Conservation (phyloP, 768 basidiomycete genomes). For the Tephrocybe sp. region DNA sequence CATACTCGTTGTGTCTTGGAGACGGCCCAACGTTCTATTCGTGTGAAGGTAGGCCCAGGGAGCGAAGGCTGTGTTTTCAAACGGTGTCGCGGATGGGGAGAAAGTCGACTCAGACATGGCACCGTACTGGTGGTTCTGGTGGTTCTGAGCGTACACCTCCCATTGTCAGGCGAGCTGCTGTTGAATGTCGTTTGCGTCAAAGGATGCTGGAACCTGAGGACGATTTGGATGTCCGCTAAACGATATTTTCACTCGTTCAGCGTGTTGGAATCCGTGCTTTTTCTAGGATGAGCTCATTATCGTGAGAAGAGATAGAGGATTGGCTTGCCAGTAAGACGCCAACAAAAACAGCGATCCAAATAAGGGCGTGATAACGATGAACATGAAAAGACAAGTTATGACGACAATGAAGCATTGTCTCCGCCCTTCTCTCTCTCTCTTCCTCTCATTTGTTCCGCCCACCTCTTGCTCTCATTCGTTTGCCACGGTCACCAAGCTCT, state of each 20-base stretch:
- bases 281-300: not conserved
- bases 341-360: constrained; percentile 25
- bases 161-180: constrained; percentile 74
- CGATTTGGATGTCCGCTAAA: constrained; percentile 34
- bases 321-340: constrained; percentile 25
- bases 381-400: no score
- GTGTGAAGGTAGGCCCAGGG: constrained; percentile 74
- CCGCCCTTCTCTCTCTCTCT: no score
- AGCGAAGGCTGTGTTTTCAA: constrained; percentile 59
- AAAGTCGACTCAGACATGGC: constrained; percentile 70
- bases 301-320: not conserved
- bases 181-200: constrained; percentile 49
- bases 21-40: constrained; percentile 43
- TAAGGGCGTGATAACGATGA: constrained; percentile 23
- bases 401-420: no score
- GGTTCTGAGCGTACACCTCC: constrained; percentile 76
- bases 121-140: constrained; percentile 52
- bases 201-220: constrained; percentile 29
- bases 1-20: constrained; percentile 55
- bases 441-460: no score
- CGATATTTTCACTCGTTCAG: constrained; percentile 21
- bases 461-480: no score
- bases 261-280: constrained; percentile 24
- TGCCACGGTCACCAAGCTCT: no score
- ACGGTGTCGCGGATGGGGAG: constrained; percentile 74